Evolutionary conservation across 2,329 filamentous ascomycete species (phyloP).

Genomic region (Fusarium pilosicola): DNA sequence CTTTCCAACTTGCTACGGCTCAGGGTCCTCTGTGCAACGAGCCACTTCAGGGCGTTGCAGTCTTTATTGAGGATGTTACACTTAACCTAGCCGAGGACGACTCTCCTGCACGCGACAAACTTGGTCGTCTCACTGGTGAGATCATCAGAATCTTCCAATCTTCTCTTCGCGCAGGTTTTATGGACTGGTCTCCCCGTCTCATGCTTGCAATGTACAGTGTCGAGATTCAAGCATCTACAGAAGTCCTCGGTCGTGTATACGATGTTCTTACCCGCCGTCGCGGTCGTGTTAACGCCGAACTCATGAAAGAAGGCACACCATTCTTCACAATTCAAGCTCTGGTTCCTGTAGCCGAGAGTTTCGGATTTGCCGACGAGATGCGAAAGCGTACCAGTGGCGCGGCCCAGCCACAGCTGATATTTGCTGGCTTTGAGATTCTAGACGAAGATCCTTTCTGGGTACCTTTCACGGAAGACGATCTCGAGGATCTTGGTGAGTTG

Average conservation of each 20-base stretch:
- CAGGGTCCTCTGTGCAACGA: constrained; percentile 94
- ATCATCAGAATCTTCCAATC: constrained; percentile 90
- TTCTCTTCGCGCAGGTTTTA: constrained; percentile 83
- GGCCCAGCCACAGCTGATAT: constrained; percentile 91
- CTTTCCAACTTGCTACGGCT: constrained; percentile 90
- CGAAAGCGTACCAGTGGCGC: constrained; percentile 91
- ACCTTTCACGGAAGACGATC: constrained; percentile 92
- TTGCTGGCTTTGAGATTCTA: constrained; percentile 89
- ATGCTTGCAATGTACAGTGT: constrained; percentile 98
- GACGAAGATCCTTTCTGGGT: constrained; percentile 99
- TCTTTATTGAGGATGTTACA: constrained; percentile 84
- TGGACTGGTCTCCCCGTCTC: constrained; percentile 96
- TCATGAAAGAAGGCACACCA: constrained; percentile 92
- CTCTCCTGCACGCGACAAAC: constrained; percentile 68
- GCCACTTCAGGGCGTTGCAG: constrained; percentile 90
- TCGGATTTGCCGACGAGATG: constrained; percentile 97
- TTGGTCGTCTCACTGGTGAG: constrained; percentile 89
- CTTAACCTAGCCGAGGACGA: constrained; percentile 67
- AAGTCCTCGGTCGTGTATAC: constrained; percentile 95
- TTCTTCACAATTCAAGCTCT: constrained; percentile 94
- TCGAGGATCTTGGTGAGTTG: constrained; percentile 94
- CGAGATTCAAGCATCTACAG: constrained; percentile 95
- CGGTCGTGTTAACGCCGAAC: constrained; percentile 88
- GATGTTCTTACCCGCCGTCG: constrained; percentile 95
- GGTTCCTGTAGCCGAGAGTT: constrained; percentile 92